phyloP scores from a whole-genome alignment of 2,329 filamentous ascomycete genomes.

The Diaporthe vaccinii region DNA sequence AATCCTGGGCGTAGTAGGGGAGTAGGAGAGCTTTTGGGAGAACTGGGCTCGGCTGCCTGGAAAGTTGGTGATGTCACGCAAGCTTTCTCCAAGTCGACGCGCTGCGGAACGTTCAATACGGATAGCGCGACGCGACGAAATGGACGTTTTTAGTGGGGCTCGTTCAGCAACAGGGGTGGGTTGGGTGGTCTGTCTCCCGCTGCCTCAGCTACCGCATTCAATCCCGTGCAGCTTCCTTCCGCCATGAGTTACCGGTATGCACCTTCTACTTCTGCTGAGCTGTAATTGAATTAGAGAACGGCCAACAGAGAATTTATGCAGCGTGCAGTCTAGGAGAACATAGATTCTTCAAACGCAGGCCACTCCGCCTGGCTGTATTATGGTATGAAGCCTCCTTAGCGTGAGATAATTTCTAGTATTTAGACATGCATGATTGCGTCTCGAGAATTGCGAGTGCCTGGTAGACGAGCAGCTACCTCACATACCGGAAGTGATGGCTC shows the following conservation, averaged over 20 bases:
- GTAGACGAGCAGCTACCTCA: constrained; percentile 47
- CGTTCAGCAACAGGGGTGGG: not conserved
- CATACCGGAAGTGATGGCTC: constrained; percentile 64
- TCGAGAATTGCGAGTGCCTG: not conserved
- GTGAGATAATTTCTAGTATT: not conserved
- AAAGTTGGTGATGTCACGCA: constrained; percentile 44
- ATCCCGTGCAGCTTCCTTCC: not conserved
- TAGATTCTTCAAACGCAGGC: too few species aligned
- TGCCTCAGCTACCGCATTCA: not conserved
- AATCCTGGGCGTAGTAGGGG: not conserved
- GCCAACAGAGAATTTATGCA: not conserved
- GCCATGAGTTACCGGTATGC: not conserved
- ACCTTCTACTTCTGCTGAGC: not conserved
- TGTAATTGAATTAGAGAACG: not conserved
- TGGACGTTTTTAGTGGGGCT: constrained; percentile 30
- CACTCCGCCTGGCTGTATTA: not conserved
- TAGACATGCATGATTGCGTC: too few species aligned
- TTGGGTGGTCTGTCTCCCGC: not conserved
- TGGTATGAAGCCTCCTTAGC: not conserved
- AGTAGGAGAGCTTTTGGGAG: not conserved
- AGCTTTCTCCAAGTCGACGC: constrained; percentile 41
- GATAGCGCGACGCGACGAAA: constrained; percentile 36
- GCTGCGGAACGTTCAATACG: constrained; percentile 26
- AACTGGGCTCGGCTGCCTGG: constrained; percentile 2
- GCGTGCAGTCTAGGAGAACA: not conserved